Percentiles rank a stretch among this genome's conserved stretches.
These are phyloP conservation scores for Cicer pinnatifidum DNA, from an alignment of 306 rosid species.

Conservation along the genomic window DNA sequence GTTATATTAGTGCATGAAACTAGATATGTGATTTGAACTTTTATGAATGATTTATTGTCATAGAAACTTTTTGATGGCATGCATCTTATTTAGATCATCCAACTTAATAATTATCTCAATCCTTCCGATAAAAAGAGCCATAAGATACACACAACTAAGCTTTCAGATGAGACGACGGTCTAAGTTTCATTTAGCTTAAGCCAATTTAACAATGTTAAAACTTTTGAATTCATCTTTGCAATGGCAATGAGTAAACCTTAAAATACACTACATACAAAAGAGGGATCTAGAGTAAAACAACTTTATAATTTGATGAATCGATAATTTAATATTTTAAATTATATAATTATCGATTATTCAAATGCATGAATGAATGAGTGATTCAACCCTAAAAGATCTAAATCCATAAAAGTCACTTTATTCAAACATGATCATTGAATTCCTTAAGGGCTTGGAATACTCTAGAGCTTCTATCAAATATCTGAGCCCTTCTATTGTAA, in stretches of 20 bases:
- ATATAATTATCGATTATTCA: too few relatives aligned
- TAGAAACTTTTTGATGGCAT: background rate
- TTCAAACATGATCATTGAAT: slow-evolving; percentile 12
- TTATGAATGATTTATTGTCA: slow-evolving; percentile 11
- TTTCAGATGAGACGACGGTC: too few relatives aligned
- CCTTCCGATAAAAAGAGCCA: too few relatives aligned
- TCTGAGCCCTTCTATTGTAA: slow-evolving; percentile 77
- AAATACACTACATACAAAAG: background rate
- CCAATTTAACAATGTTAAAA: too few relatives aligned
- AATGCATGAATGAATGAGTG: too few relatives aligned
- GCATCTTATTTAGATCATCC: background rate
- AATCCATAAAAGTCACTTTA: background rate
- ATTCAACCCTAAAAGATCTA: too few relatives aligned
- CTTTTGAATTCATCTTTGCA: too few relatives aligned
- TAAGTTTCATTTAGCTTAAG: too few relatives aligned
- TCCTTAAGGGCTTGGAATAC: slow-evolving; percentile 80
- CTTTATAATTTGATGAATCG: background rate
- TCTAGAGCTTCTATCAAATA: slow-evolving; percentile 65
- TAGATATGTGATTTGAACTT: slow-evolving; percentile 15
- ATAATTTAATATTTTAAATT: too few relatives aligned
- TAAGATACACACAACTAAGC: background rate
- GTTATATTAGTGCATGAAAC: slow-evolving; percentile 23
- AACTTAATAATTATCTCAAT: background rate
- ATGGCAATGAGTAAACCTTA: too few relatives aligned
- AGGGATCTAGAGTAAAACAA: background rate